Percentiles rank a stretch among this genome's conserved stretches.
These are phyloP conservation scores for Barbatosphaeria neglecta DNA, from an alignment of 495 filamentous ascomycete species.

Conservation along the genomic window DNA sequence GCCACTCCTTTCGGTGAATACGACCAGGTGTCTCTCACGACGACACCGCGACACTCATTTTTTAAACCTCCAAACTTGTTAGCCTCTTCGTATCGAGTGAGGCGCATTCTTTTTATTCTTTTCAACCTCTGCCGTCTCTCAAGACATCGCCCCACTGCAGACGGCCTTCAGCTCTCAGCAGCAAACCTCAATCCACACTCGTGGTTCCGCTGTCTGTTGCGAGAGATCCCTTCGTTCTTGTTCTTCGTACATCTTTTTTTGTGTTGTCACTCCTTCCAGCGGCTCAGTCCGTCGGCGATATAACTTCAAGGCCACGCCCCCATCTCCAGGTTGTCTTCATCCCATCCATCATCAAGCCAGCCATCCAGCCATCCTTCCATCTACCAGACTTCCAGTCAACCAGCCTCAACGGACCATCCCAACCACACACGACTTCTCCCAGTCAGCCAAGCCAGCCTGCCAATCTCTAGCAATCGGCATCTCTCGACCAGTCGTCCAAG, in stretches of 20 bases:
- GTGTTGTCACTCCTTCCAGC: slow-evolving; percentile 19
- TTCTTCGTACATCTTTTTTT: slow-evolving; percentile 8
- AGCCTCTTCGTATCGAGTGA: too few species aligned
- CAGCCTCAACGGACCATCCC: too few species aligned
- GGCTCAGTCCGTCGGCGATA: background rate
- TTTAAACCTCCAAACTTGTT: too few species aligned
- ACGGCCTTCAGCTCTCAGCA: background rate
- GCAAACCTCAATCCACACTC: background rate
- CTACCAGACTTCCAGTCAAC: slow-evolving; percentile 3
- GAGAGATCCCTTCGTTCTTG: slow-evolving; percentile 1
- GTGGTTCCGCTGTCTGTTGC: background rate
- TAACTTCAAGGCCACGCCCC: background rate
- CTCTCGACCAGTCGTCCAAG: too few species aligned
- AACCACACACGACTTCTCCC: background rate
- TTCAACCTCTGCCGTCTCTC: background rate
- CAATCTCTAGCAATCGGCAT: background rate
- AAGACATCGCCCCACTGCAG: background rate
- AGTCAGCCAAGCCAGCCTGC: background rate
- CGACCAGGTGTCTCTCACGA: slow-evolving; percentile 8
- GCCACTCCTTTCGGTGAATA: slow-evolving; percentile 9
- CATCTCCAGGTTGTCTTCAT: background rate
- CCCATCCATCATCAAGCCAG: too few species aligned
- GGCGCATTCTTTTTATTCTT: slow-evolving; percentile 9
- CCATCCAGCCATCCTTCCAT: too few species aligned
- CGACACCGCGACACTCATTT: slow-evolving; percentile 21